Evolutionary conservation across 352 stramenopile genomes (phyloP).

Genomic region (Plasmopara viticola): DNA sequence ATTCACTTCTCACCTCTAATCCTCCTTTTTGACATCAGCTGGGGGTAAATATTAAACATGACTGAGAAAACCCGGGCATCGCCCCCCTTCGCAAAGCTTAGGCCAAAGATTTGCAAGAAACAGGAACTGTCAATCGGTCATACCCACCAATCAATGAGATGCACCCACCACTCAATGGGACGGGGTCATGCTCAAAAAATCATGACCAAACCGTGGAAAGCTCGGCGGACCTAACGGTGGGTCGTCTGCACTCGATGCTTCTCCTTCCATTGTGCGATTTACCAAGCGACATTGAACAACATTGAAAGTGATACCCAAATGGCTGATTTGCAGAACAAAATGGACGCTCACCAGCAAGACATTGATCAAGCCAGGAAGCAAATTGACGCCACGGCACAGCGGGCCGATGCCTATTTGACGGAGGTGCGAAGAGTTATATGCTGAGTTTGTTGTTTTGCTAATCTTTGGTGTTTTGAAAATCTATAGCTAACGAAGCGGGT

Average conservation of each 20-base stretch:
- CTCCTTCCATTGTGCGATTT: conserved; percentile 23
- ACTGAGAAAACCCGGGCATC: too few species aligned
- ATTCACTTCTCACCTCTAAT: too few species aligned
- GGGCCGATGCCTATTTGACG: conserved; percentile 51
- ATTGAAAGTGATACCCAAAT: background rate
- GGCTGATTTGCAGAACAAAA: conserved; percentile 23
- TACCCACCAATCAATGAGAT: too few species aligned
- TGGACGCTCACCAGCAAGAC: conserved; percentile 33
- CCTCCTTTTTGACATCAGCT: too few species aligned
- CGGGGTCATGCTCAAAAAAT: background rate
- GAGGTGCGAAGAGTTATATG: conserved; percentile 12
- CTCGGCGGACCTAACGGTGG: background rate
- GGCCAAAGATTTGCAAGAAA: too few species aligned
- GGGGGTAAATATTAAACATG: too few species aligned
- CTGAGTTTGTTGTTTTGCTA: conserved; percentile 1
- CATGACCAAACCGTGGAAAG: background rate
- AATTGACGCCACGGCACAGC: conserved; percentile 42
- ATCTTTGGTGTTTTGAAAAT: background rate
- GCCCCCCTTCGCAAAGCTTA: too few species aligned
- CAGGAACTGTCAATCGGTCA: too few species aligned
- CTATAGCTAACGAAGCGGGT: conserved; percentile 49
- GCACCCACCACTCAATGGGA: background rate
- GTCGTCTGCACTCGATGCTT: background rate
- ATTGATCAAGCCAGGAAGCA: conserved; percentile 43
- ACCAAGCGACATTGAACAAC: conserved; percentile 7